Evolutionary conservation across 495 filamentous ascomycete genomes (phyloP), one percentile per base, ranked within the genome.

Genomic region (Hypoxylon crocopeplum): DNA sequence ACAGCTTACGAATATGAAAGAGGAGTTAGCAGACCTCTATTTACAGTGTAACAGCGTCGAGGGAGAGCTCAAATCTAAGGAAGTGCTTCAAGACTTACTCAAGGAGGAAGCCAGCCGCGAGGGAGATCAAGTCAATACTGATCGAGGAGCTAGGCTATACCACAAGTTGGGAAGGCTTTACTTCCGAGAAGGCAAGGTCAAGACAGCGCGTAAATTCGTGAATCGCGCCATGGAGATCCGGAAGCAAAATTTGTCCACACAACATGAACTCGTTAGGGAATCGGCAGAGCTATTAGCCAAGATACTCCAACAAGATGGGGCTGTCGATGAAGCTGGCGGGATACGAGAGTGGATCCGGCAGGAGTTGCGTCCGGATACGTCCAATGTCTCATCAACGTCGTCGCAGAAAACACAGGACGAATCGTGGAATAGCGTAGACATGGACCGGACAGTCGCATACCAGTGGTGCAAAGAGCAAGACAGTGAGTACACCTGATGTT

Each of bases 111-210:
- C 50, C 13, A 39, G 29, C 12, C 41, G 38, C 3, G 34, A 56
- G 20, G 33, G 8, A 2, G 47, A 37, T 16, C 29, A 46, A 16
- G 3, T 39, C 25, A 56, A 69, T 21, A n/a, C 42, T 7, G 30
- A 59, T n/a, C 54, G 67, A 3, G 13, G 54, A 47, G 52, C 55
- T 24, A 60, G 67, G 39, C 36, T 69, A 29, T 60, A 64, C 29
- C 64, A 69, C 29, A 67, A 67, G 42, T 45, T 69, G 12, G 64
- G 67, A 3, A 27, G 40, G 4, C 41, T 69, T 12, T 57, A 64
- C 30, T 52, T 52, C 27, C 50, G 17, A 21, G 41, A 56, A 13
- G 52, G 52, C 12, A 59, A 62, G 1, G 34, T 50, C 16, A 12
- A 7, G 5, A 37, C 64, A 16, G 60, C 67, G 3, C 48, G 38